Percentiles rank a stretch among this genome's conserved stretches.
Evolutionary conservation across 805 yeast species (phyloP).

Genomic region (Cyberlindnera maclurae): DNA sequence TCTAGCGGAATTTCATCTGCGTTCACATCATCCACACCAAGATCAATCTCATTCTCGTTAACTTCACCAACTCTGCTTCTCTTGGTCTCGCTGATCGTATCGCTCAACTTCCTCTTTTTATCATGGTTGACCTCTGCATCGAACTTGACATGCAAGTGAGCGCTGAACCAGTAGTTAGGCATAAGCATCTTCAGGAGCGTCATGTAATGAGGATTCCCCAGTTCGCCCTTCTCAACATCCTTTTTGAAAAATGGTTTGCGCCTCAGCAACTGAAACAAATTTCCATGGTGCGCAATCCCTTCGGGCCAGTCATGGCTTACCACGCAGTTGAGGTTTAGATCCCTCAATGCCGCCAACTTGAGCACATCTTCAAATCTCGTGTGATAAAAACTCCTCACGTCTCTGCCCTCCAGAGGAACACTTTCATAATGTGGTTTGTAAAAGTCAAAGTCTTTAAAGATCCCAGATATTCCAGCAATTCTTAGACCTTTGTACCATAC

Average conservation of each 20-base stretch:
- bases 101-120: constrained; percentile 10
- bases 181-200: constrained; percentile 42
- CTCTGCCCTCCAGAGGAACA: constrained; percentile 40
- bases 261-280: constrained; percentile 39
- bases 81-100: constrained; percentile 2
- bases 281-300: constrained; percentile 63
- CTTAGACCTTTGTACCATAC: constrained; percentile 69
- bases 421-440: constrained; percentile 33
- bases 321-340: constrained; percentile 42
- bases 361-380: constrained; percentile 52
- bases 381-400: constrained; percentile 60
- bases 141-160: constrained; percentile 78
- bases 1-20: constrained; percentile 29
- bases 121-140: constrained; percentile 45
- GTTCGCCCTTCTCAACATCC: constrained; percentile 50
- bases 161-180: constrained; percentile 80
- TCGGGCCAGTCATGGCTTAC: constrained; percentile 95
- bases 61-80: constrained; percentile 15
- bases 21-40: constrained; percentile 21
- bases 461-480: constrained; percentile 82
- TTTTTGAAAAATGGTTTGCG: constrained; percentile 59
- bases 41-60: constrained; percentile 22
- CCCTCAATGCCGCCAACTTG: constrained; percentile 40
- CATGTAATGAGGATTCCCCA: constrained; percentile 72
- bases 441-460: constrained; percentile 51